phyloP scores from a whole-genome alignment of 352 stramenopile genomes.

The Globisporangium orthogonon region DNA sequence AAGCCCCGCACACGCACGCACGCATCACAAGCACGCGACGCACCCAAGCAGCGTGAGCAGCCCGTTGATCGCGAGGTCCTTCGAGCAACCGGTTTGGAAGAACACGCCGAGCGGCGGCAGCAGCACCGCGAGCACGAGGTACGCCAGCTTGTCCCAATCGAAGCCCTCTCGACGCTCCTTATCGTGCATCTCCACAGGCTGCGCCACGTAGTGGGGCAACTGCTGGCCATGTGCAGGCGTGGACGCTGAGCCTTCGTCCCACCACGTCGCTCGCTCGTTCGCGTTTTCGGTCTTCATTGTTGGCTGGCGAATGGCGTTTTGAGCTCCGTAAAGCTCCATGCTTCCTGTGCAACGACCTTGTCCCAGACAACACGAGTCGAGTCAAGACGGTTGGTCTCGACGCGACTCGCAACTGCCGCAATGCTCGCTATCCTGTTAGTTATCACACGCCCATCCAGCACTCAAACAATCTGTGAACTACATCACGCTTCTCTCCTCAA shows the following conservation, averaged over 20 bases:
- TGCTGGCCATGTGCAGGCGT: neutral
- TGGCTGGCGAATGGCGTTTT: slow-evolving; percentile 39
- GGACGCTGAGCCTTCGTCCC: slow-evolving; percentile 8
- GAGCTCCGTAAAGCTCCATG: too few relatives aligned
- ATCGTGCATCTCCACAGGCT: neutral
- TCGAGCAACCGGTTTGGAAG: slow-evolving; percentile 30
- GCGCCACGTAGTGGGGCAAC: neutral
- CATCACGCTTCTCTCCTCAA: too few relatives aligned
- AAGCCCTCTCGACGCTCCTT: neutral
- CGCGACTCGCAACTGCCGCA: too few relatives aligned
- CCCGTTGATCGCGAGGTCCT: slow-evolving; percentile 52
- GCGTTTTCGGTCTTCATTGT: neutral
- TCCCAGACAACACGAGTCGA: too few relatives aligned
- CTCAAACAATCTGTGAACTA: too few relatives aligned
- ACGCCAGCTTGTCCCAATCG: slow-evolving; percentile 17
- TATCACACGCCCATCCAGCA: too few relatives aligned
- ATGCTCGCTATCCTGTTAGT: too few relatives aligned
- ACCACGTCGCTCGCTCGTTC: slow-evolving; percentile 2
- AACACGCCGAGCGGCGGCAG: slow-evolving; percentile 26
- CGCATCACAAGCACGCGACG: neutral
- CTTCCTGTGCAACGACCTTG: too few relatives aligned
- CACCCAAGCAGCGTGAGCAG: slow-evolving; percentile 29
- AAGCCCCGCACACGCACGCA: too few relatives aligned
- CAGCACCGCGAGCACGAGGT: too few relatives aligned
- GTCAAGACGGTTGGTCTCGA: too few relatives aligned